Percentiles rank a stretch among this genome's conserved stretches.
These are phyloP conservation scores for Saxophila tyrrhenica DNA, from an alignment of 495 filamentous ascomycete species.

Conservation along the genomic window DNA sequence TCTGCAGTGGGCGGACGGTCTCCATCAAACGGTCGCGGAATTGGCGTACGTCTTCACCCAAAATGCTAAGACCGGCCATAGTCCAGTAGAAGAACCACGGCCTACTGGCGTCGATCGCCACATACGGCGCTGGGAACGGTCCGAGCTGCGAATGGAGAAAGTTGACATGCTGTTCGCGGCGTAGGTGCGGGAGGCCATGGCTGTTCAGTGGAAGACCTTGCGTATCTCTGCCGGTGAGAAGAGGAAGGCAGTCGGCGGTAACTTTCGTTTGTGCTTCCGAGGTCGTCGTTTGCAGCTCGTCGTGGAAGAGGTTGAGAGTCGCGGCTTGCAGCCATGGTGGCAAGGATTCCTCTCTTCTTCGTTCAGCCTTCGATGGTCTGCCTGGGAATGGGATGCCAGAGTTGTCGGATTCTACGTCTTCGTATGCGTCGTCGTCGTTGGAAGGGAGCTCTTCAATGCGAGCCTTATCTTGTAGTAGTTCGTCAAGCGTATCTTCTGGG, in stretches of 20 bases:
- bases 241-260: constrained; percentile 55
- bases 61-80: constrained; percentile 54
- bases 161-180: constrained; percentile 56
- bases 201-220: constrained; percentile 42
- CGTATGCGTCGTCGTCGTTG: constrained; percentile 2
- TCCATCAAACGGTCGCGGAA: constrained; percentile 58
- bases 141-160: constrained; percentile 62
- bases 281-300: constrained; percentile 56
- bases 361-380: background rate
- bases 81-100: constrained; percentile 95
- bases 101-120: constrained; percentile 64
- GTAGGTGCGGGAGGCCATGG: constrained; percentile 61
- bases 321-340: constrained; percentile 9
- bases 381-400: constrained; percentile 13
- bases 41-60: constrained; percentile 62
- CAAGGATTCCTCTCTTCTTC: background rate
- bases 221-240: constrained; percentile 39
- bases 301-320: constrained; percentile 37
- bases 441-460: constrained; percentile 14
- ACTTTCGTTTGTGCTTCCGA: constrained; percentile 57
- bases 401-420: background rate
- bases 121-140: constrained; percentile 52
- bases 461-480: constrained; percentile 10
- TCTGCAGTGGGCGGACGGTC: constrained; percentile 70
- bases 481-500: constrained; percentile 13